A percentile compares a stretch with the other conserved stretches of the same genome.
phyloP scores from a whole-genome alignment of 768 basidiomycete genomes.

The Myochromella boudieri region DNA sequence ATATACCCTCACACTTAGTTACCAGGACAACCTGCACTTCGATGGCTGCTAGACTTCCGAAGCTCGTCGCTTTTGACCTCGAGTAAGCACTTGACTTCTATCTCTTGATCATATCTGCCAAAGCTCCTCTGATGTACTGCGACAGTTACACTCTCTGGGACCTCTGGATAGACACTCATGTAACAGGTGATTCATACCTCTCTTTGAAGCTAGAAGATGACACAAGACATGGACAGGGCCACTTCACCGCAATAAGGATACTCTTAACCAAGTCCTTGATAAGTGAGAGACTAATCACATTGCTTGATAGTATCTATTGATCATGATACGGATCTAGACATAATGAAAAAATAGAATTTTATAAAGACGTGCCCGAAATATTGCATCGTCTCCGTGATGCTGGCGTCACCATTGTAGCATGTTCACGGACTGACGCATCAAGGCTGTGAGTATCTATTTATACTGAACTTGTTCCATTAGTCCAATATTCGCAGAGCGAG shows the following conservation, averaged over 20 bases:
- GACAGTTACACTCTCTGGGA: conserved; percentile 83
- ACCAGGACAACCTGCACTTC: not conserved
- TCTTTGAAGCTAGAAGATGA: not conserved
- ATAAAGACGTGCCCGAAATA: conserved; percentile 73
- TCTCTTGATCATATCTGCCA: not conserved
- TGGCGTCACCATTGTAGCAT: conserved; percentile 62
- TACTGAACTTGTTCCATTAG: not conserved
- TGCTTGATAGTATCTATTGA: not conserved
- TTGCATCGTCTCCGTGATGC: conserved; percentile 54
- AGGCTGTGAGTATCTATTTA: conserved; percentile 51
- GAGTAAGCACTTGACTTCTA: conserved; percentile 49
- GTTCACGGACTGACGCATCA: conserved; percentile 71
- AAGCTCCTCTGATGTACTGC: not conserved
- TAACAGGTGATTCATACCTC: conserved; percentile 41
- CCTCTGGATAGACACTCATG: conserved; percentile 84
- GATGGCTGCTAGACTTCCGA: conserved; percentile 35
- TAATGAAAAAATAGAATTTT: conserved; percentile 63
- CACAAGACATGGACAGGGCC: conserved; percentile 37
- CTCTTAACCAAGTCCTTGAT: conserved; percentile 51
- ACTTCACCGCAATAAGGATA: conserved; percentile 45
- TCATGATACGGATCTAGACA: conserved; percentile 39
- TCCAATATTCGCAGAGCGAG: conserved; percentile 54
- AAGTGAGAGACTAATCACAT: conserved; percentile 27
- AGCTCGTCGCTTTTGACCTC: conserved; percentile 78
- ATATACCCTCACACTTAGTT: too few relatives aligned